A percentile compares a stretch with the other conserved stretches of the same genome.
phyloP scores from a whole-genome alignment of 2,329 filamentous ascomycete genomes.

The Diaporthe eres region DNA sequence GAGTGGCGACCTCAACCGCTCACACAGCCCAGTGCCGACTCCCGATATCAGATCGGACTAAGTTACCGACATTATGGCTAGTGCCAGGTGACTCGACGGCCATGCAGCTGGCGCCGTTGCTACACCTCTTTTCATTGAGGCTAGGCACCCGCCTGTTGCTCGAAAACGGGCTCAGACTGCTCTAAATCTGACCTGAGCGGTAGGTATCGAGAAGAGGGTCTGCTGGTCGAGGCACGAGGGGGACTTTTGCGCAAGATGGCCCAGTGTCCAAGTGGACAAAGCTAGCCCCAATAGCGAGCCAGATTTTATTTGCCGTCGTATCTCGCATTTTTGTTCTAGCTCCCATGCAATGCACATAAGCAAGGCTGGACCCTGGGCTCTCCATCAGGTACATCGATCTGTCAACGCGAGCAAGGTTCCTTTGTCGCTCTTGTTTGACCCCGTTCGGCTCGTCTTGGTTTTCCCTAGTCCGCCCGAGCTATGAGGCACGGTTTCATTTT shows the following conservation, averaged over 20 bases:
- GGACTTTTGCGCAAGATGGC: not conserved
- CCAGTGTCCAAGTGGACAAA: constrained; percentile 19
- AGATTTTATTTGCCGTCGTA: not conserved
- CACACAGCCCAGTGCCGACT: constrained; percentile 7
- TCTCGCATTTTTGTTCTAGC: constrained; percentile 13
- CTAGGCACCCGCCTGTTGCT: not conserved
- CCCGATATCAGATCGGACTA: constrained; percentile 34
- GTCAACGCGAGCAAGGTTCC: constrained; percentile 1
- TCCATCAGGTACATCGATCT: constrained; percentile 25
- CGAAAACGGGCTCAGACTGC: not conserved
- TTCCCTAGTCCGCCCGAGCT: constrained; percentile 15
- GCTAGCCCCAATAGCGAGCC: not conserved
- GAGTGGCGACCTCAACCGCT: not conserved
- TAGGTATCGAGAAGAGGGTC: not conserved
- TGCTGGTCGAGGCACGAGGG: not conserved
- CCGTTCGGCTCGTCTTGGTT: constrained; percentile 4
- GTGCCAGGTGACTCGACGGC: constrained; percentile 7
- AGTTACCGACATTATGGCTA: constrained; percentile 10
- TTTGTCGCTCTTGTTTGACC: constrained; percentile 22
- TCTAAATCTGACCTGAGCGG: not conserved
- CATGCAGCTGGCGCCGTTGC: not conserved
- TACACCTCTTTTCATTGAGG: not conserved
- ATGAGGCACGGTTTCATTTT: constrained; percentile 2
- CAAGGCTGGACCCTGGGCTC: constrained; percentile 35
- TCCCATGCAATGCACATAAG: constrained; percentile 35